phyloP scores from a whole-genome alignment of 139 green algal species.

The Micractinium conductrix region DNA sequence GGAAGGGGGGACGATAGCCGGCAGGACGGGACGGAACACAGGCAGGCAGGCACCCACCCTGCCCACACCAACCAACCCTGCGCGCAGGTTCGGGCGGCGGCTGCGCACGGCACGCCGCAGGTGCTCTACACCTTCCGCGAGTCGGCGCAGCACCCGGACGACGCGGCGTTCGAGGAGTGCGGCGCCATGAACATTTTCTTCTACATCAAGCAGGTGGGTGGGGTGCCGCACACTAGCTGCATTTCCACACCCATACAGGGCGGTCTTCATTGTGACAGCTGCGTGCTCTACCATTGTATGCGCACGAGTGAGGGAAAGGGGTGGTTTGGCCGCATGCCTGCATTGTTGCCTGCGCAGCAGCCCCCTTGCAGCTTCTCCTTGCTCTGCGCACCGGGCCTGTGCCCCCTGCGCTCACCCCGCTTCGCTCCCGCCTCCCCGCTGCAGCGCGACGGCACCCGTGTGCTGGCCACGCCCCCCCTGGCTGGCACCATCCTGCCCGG shows the following conservation, averaged over 20 bases:
- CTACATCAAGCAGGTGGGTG: slow-evolving; percentile 57
- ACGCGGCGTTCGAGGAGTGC: slow-evolving; percentile 64
- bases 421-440: background rate
- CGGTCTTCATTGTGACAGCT: too few species aligned
- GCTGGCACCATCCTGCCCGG: slow-evolving; percentile 86
- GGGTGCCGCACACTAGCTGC: background rate
- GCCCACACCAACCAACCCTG: background rate
- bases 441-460: slow-evolving; percentile 37
- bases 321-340: too few species aligned
- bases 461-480: slow-evolving; percentile 82
- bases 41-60: background rate
- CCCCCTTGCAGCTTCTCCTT: background rate
- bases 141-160: slow-evolving; percentile 22
- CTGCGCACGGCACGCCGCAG: slow-evolving; percentile 39
- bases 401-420: too few species aligned
- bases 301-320: too few species aligned
- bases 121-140: slow-evolving; percentile 54
- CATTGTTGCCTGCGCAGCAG: too few species aligned
- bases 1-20: too few species aligned
- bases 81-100: slow-evolving; percentile 30
- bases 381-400: background rate
- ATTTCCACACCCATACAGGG: too few species aligned
- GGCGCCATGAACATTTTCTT: slow-evolving; percentile 93
- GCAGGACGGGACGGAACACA: too few species aligned
- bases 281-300: too few species aligned